These are phyloP conservation scores for Hymenoscyphus salicellus DNA, from an alignment of 2,329 filamentous ascomycete species.

Conservation along the genomic window DNA sequence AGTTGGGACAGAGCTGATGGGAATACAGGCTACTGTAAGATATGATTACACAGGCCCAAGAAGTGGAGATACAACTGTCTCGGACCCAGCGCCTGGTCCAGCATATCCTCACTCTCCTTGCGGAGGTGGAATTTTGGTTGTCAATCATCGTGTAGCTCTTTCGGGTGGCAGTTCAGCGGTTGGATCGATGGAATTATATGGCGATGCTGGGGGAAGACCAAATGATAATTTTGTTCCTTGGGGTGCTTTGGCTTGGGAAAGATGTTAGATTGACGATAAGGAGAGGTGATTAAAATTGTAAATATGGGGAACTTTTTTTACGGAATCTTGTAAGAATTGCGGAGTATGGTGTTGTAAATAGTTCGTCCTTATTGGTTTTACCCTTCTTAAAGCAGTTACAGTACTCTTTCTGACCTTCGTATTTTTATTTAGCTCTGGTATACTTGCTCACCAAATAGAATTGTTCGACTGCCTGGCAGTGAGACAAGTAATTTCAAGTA, in stretches of 20 bases:
- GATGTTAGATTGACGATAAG: background rate
- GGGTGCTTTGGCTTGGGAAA: conserved; percentile 9
- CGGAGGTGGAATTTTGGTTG: conserved; percentile 8
- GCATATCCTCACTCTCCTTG: conserved; percentile 9
- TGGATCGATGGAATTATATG: conserved; percentile 9
- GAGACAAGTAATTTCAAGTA: too few species aligned
- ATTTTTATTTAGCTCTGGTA: too few species aligned
- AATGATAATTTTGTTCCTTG: conserved; percentile 10
- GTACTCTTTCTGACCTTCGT: too few species aligned
- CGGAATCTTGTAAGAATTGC: background rate
- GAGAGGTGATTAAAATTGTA: background rate
- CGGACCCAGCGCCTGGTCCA: conserved; percentile 5
- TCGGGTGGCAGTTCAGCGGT: background rate
- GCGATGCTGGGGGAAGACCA: conserved; percentile 4
- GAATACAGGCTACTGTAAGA: background rate
- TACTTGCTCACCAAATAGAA: too few species aligned
- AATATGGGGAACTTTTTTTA: background rate
- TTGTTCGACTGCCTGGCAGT: too few species aligned
- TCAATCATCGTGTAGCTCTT: conserved; percentile 5
- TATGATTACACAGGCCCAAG: conserved; percentile 5
- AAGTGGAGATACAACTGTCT: background rate
- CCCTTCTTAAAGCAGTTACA: too few species aligned
- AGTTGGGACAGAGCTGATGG: background rate
- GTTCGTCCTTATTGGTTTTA: too few species aligned
- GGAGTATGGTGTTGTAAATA: background rate